These are phyloP conservation scores for Ogataea methylovora DNA, from an alignment of 805 yeast species.

Conservation along the genomic window DNA sequence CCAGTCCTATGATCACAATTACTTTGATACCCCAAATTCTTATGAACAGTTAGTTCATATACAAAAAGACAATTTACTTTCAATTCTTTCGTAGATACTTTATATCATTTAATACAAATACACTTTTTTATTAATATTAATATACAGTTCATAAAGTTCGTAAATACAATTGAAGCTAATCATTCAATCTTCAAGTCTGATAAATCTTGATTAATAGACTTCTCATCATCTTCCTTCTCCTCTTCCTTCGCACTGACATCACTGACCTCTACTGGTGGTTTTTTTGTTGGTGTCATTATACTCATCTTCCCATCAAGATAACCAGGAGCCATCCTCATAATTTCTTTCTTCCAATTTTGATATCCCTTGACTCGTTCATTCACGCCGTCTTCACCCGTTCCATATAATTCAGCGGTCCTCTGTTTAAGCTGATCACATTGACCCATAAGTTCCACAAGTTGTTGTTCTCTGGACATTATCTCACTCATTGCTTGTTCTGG, in stretches of 20 bases:
- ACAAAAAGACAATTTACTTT: too few species aligned
- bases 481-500: slow-evolving; percentile 3
- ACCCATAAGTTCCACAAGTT: not conserved
- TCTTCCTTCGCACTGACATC: not conserved
- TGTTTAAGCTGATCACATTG: too few species aligned
- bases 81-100: too few species aligned
- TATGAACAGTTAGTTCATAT: too few species aligned
- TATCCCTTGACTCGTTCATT: slow-evolving; percentile 4
- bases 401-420: too few species aligned
- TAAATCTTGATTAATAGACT: not conserved
- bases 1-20: too few species aligned
- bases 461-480: too few species aligned
- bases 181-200: not conserved
- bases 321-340: slow-evolving; percentile 18
- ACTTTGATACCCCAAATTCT: too few species aligned
- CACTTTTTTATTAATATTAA: too few species aligned
- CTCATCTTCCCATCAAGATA: slow-evolving; percentile 17
- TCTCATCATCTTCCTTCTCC: not conserved
- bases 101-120: too few species aligned
- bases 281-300: slow-evolving; percentile 19
- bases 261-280: not conserved
- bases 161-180: not conserved
- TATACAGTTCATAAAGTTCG: too few species aligned
- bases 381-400: too few species aligned
- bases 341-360: slow-evolving; percentile 12